These are phyloP conservation scores for Colletotrichum sp. DNA, from an alignment of 2,329 filamentous ascomycete species.

Conservation along the genomic window DNA sequence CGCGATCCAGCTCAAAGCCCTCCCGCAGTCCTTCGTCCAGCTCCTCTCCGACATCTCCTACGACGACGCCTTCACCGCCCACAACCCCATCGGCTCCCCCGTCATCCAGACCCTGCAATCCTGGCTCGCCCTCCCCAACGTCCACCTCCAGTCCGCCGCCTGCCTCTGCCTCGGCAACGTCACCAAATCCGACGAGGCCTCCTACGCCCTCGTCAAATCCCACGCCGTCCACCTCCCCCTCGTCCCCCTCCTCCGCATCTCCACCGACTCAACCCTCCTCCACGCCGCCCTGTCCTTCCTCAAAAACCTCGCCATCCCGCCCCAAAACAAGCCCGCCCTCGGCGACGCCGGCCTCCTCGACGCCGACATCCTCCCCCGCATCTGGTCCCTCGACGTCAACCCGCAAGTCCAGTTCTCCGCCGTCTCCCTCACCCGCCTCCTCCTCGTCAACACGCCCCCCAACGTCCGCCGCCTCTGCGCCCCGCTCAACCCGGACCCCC, in stretches of 20 bases:
- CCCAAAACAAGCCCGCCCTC: conserved; percentile 57
- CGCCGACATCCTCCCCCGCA: conserved; percentile 43
- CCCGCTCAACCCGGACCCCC: conserved; percentile 38
- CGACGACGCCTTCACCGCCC: conserved; percentile 48
- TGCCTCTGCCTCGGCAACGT: conserved; percentile 68
- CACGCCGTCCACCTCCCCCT: conserved; percentile 49
- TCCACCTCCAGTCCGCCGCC: conserved; percentile 58
- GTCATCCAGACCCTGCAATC: conserved; percentile 46
- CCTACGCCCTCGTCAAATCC: conserved; percentile 52
- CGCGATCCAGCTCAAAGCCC: conserved; percentile 47
- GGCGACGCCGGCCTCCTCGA: conserved; percentile 51
- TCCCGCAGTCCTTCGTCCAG: conserved; percentile 56
- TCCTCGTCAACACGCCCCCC: conserved; percentile 55
- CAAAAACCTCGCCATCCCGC: conserved; percentile 68
- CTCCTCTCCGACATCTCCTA: conserved; percentile 59
- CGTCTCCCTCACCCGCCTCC: conserved; percentile 61
- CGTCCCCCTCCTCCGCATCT: conserved; percentile 38
- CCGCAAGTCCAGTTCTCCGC: conserved; percentile 57
- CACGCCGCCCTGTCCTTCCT: conserved; percentile 65
- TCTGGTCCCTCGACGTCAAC: conserved; percentile 57
- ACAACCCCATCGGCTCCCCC: conserved; percentile 46
- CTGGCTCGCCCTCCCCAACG: conserved; percentile 50
- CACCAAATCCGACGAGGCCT: conserved; percentile 61
- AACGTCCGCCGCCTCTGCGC: conserved; percentile 59
- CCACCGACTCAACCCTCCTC: conserved; percentile 54